Evolutionary conservation across 2,329 filamentous ascomycete genomes (phyloP).

Genomic region (Penicillium verrucosum): DNA sequence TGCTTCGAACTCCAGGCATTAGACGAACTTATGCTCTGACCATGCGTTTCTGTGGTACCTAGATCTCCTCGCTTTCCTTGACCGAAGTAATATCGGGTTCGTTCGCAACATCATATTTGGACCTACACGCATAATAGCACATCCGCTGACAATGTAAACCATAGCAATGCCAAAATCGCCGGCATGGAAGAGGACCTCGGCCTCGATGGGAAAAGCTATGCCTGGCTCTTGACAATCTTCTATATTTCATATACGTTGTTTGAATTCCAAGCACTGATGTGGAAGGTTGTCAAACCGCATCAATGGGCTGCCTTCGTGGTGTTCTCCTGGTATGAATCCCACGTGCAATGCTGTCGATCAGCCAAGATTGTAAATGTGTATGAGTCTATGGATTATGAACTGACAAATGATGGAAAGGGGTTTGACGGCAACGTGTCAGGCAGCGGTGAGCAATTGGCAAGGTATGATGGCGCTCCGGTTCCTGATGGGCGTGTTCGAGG

Average conservation of each 20-base stretch:
- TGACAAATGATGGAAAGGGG: constrained; percentile 36
- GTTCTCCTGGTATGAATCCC: constrained; percentile 37
- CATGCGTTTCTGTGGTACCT: not conserved
- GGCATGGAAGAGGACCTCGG: constrained; percentile 52
- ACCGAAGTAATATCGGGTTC: constrained; percentile 51
- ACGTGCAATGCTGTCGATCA: constrained; percentile 16
- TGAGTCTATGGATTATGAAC: constrained; percentile 5
- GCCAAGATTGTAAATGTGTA: constrained; percentile 11
- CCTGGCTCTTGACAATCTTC: constrained; percentile 54
- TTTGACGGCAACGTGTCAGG: constrained; percentile 47
- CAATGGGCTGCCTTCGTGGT: constrained; percentile 45
- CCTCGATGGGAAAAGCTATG: constrained; percentile 47
- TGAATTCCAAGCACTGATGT: constrained; percentile 44
- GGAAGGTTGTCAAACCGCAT: constrained; percentile 44
- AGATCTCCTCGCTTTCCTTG: constrained; percentile 50
- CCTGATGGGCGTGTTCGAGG: constrained; percentile 48
- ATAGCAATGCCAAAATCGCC: constrained; percentile 53
- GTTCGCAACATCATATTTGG: constrained; percentile 5
- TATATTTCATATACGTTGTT: constrained; percentile 50
- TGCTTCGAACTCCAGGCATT: constrained; percentile 7
- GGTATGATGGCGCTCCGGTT: constrained; percentile 51
- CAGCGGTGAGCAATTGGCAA: constrained; percentile 44
- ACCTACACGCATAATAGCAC: not conserved
- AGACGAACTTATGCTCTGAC: not conserved
- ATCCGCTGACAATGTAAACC: constrained; percentile 1